These are phyloP conservation scores for Alternaria arborescens DNA, from an alignment of 2,329 filamentous ascomycete species.

Conservation along the genomic window DNA sequence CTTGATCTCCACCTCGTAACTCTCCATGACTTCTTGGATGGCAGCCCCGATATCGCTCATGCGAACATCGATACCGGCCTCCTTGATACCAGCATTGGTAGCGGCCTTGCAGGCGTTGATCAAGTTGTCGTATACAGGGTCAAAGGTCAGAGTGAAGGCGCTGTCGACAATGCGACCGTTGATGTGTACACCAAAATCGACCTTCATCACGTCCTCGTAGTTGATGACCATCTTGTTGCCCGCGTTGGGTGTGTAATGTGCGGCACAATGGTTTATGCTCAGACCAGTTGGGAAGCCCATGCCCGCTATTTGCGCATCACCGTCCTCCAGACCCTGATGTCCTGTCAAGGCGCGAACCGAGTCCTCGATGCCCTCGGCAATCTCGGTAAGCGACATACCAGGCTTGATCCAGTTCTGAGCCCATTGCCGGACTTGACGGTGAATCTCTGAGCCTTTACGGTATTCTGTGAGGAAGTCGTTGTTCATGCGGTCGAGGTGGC, in stretches of 20 bases:
- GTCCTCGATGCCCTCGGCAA: slow-evolving; percentile 87
- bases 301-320: slow-evolving; percentile 78
- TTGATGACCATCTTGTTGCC: slow-evolving; percentile 79
- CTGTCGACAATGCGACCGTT: slow-evolving; percentile 76
- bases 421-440: slow-evolving; percentile 86
- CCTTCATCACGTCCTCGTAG: slow-evolving; percentile 75
- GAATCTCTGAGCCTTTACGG: slow-evolving; percentile 85
- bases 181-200: slow-evolving; percentile 76
- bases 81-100: slow-evolving; percentile 79
- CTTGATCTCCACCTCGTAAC: slow-evolving; percentile 85
- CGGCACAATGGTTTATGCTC: slow-evolving; percentile 84
- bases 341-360: slow-evolving; percentile 79
- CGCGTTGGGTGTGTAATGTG: slow-evolving; percentile 87
- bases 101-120: slow-evolving; percentile 72
- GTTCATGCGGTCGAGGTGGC: slow-evolving; percentile 81
- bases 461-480: slow-evolving; percentile 82
- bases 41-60: slow-evolving; percentile 83
- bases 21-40: slow-evolving; percentile 93
- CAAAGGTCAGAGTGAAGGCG: slow-evolving; percentile 74
- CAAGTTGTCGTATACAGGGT: slow-evolving; percentile 73
- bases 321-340: slow-evolving; percentile 78
- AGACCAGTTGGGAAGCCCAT: slow-evolving; percentile 89
- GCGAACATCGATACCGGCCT: slow-evolving; percentile 91
- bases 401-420: slow-evolving; percentile 83
- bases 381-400: slow-evolving; percentile 80